These are phyloP conservation scores for Bipolaris sorokiniana DNA, from an alignment of 2,329 filamentous ascomycete species.

Conservation along the genomic window DNA sequence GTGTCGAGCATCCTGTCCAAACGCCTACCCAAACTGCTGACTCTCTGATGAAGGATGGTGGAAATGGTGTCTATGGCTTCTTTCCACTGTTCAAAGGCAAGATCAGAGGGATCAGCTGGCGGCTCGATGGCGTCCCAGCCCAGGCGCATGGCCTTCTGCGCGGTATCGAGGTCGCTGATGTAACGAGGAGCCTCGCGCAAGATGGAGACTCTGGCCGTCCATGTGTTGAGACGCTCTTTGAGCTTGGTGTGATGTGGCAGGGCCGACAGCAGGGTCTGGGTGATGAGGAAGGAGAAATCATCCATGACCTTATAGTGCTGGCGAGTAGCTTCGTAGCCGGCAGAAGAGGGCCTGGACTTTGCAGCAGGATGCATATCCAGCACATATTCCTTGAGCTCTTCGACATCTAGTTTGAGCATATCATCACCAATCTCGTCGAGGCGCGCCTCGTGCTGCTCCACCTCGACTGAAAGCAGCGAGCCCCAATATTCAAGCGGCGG, in stretches of 20 bases:
- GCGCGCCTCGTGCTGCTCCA: slow-evolving; percentile 72
- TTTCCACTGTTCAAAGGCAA: slow-evolving; percentile 43
- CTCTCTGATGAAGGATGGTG: slow-evolving; percentile 68
- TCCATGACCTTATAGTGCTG: slow-evolving; percentile 73
- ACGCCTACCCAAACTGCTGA: slow-evolving; percentile 71
- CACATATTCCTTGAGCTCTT: slow-evolving; percentile 89
- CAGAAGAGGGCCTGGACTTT: slow-evolving; percentile 55
- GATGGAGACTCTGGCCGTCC: slow-evolving; percentile 78
- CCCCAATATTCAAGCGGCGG: slow-evolving; percentile 66
- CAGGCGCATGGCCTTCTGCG: slow-evolving; percentile 67
- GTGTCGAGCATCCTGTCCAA: slow-evolving; percentile 87
- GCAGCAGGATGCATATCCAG: slow-evolving; percentile 73
- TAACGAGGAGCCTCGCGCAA: slow-evolving; percentile 75
- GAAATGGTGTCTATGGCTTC: slow-evolving; percentile 61
- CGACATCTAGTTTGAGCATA: slow-evolving; percentile 73
- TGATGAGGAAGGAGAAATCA: slow-evolving; percentile 88
- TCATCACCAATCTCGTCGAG: slow-evolving; percentile 75
- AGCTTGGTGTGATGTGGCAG: slow-evolving; percentile 81
- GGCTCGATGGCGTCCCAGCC: slow-evolving; percentile 68
- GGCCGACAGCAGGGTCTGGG: slow-evolving; percentile 87
- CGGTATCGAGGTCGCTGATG: slow-evolving; percentile 67
- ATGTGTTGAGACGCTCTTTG: slow-evolving; percentile 73
- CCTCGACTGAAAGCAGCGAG: slow-evolving; percentile 68
- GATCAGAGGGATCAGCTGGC: slow-evolving; percentile 40
- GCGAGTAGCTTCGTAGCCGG: slow-evolving; percentile 39